Evolutionary conservation across 2,329 filamentous ascomycete genomes (phyloP).

Genomic region (Botrytis deweyae): DNA sequence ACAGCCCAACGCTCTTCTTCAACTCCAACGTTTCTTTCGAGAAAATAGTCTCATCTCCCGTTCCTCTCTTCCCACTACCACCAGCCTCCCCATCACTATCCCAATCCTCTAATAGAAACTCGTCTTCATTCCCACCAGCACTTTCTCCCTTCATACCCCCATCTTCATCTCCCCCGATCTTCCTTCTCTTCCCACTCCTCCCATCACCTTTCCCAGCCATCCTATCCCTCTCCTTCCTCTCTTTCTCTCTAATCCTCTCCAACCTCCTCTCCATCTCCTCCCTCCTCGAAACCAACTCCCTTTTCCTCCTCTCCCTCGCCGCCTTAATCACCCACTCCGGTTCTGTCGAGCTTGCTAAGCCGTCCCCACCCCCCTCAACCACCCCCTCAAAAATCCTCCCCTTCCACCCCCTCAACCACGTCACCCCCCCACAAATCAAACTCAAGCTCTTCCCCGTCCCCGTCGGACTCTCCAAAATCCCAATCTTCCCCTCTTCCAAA

Average conservation of each 20-base stretch:
- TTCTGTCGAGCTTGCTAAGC: slow-evolving; percentile 50
- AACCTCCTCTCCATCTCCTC: slow-evolving; percentile 61
- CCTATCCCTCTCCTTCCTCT: slow-evolving; percentile 52
- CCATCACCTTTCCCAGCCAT: slow-evolving; percentile 46
- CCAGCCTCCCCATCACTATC: slow-evolving; percentile 57
- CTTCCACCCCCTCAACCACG: slow-evolving; percentile 70
- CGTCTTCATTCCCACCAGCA: slow-evolving; percentile 49
- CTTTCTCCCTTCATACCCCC: slow-evolving; percentile 37
- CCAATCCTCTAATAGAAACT: slow-evolving; percentile 67
- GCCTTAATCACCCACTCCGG: slow-evolving; percentile 70
- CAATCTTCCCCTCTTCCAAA: slow-evolving; percentile 64
- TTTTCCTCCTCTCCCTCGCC: slow-evolving; percentile 55
- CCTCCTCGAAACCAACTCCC: slow-evolving; percentile 54
- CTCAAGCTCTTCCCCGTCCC: slow-evolving; percentile 72
- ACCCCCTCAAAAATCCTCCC: slow-evolving; percentile 25
- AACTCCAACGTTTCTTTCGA: slow-evolving; percentile 63
- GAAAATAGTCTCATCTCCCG: slow-evolving; percentile 45
- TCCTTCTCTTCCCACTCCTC: slow-evolving; percentile 48
- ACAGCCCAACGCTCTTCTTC: slow-evolving; percentile 54
- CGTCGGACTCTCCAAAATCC: slow-evolving; percentile 72
- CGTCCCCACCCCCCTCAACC: slow-evolving; percentile 56
- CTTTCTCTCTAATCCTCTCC: slow-evolving; percentile 54
- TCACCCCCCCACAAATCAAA: slow-evolving; percentile 68
- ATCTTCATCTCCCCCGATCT: slow-evolving; percentile 27
- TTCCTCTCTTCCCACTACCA: slow-evolving; percentile 30